These are phyloP conservation scores for Neurospora sp. DNA, from an alignment of 495 filamentous ascomycete species.

Conservation along the genomic window DNA sequence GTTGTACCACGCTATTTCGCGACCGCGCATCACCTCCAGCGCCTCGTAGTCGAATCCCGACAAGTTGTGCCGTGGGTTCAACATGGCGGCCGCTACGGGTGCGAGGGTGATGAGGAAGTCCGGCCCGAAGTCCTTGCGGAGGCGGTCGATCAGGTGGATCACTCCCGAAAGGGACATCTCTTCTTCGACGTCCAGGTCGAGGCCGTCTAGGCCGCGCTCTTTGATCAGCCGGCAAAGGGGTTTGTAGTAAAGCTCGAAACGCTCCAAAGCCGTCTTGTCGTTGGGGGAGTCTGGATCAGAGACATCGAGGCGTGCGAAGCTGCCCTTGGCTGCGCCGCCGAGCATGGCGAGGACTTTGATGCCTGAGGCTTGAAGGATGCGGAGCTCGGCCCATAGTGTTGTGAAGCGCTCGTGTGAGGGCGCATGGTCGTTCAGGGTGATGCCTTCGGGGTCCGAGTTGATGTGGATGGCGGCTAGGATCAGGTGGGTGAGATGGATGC, in stretches of 20 bases:
- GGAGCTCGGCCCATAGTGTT: slow-evolving; percentile 60
- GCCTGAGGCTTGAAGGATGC: slow-evolving; percentile 51
- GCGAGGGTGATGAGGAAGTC: slow-evolving; percentile 68
- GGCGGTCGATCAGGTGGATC: slow-evolving; percentile 61
- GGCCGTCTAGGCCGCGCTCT: slow-evolving; percentile 51
- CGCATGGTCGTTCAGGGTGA: slow-evolving; percentile 69
- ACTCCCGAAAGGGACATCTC: slow-evolving; percentile 60
- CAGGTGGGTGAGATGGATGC: slow-evolving; percentile 53
- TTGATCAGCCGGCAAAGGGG: slow-evolving; percentile 54
- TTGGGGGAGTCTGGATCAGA: slow-evolving; percentile 13
- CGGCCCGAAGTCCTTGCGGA: slow-evolving; percentile 61
- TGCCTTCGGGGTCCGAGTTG: slow-evolving; percentile 50
- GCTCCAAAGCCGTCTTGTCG: background rate
- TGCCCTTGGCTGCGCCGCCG: slow-evolving; percentile 67
- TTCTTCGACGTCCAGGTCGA: slow-evolving; percentile 85
- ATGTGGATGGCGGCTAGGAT: slow-evolving; percentile 75
- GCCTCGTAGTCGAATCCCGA: slow-evolving; percentile 67
- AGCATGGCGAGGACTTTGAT: slow-evolving; percentile 75
- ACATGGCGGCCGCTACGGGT: slow-evolving; percentile 65
- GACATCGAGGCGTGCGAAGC: slow-evolving; percentile 53
- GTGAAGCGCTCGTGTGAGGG: slow-evolving; percentile 46
- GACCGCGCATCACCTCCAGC: slow-evolving; percentile 55
- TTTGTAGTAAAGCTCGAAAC: slow-evolving; percentile 58
- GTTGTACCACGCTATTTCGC: slow-evolving; percentile 72
- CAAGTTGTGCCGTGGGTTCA: slow-evolving; percentile 44